These are phyloP conservation scores for Jatropha podagrica DNA, from an alignment of 441 rosid genomes.

Conservation along the genomic window DNA sequence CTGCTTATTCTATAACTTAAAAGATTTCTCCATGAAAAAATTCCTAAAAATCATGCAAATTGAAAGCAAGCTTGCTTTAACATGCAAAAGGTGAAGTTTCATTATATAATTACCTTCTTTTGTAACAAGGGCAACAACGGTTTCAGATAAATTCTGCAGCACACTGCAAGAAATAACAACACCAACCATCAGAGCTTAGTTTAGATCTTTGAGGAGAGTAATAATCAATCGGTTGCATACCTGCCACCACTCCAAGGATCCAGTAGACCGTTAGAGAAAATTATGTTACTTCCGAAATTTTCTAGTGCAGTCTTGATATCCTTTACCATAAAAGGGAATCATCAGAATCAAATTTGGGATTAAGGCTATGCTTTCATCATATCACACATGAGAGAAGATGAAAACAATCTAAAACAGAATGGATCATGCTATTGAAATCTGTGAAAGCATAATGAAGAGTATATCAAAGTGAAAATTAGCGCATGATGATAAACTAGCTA, in stretches of 20 bases:
- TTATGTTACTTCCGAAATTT: slow-evolving; percentile 79
- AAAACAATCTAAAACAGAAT: not conserved
- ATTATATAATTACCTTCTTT: slow-evolving; percentile 58
- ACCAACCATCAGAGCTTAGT: slow-evolving; percentile 22
- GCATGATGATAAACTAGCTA: not conserved
- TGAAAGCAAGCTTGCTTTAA: not conserved
- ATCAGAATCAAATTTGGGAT: slow-evolving; percentile 2
- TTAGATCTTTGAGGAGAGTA: slow-evolving; percentile 15
- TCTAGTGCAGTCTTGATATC: slow-evolving; percentile 61
- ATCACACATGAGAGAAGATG: not conserved
- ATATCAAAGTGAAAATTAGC: not conserved
- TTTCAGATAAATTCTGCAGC: slow-evolving; percentile 65
- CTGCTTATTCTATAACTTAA: not conserved
- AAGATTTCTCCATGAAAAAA: not conserved
- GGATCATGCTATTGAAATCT: not conserved
- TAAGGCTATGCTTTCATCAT: not conserved
- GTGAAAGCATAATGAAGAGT: not conserved
- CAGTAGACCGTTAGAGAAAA: slow-evolving; percentile 83
- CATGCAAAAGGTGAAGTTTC: slow-evolving; percentile 11
- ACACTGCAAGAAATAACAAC: slow-evolving; percentile 51
- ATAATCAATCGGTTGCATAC: slow-evolving; percentile 30
- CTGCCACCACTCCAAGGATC: slow-evolving; percentile 98
- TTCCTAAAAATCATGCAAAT: not conserved
- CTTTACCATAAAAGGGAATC: slow-evolving; percentile 36
- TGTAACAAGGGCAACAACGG: slow-evolving; percentile 72